Evolutionary conservation across 2,329 filamentous ascomycete genomes (phyloP).

Genomic region (Rasamsonia emersonii): DNA sequence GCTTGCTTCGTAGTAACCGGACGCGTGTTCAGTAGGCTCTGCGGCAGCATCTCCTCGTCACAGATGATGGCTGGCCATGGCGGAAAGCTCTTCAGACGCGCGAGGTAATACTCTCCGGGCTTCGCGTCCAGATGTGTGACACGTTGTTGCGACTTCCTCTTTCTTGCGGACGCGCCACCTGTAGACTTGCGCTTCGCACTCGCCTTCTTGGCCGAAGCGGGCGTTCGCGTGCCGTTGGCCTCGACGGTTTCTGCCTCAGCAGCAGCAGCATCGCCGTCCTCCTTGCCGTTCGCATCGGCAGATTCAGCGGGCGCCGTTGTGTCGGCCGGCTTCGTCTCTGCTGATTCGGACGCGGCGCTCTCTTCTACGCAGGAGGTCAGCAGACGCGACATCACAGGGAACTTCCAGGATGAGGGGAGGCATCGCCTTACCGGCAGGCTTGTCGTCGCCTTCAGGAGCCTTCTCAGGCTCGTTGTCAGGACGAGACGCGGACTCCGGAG

Average conservation of each 20-base stretch:
- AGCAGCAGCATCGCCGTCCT: slow-evolving; percentile 15
- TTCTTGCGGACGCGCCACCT: slow-evolving; percentile 60
- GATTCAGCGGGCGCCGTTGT: slow-evolving; percentile 17
- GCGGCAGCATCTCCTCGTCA: slow-evolving; percentile 88
- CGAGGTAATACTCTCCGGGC: slow-evolving; percentile 85
- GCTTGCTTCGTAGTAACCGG: slow-evolving; percentile 73
- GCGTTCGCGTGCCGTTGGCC: slow-evolving; percentile 42
- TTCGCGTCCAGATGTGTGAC: slow-evolving; percentile 68
- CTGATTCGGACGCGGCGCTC: slow-evolving; percentile 13
- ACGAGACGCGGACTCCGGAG: slow-evolving; percentile 13
- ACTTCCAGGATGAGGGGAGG: slow-evolving; percentile 5
- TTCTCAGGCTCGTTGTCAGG: slow-evolving; percentile 2
- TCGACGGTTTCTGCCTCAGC: slow-evolving; percentile 19
- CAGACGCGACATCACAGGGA: slow-evolving; percentile 9
- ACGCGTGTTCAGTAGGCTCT: slow-evolving; percentile 63
- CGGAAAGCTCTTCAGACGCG: slow-evolving; percentile 88
- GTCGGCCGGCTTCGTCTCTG: slow-evolving; percentile 21
- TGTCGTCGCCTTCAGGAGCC: too few relatives aligned
- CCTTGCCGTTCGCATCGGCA: slow-evolving; percentile 13
- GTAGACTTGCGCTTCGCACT: slow-evolving; percentile 62
- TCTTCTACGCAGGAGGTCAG: slow-evolving; percentile 19
- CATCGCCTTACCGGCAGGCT: slow-evolving; percentile 15
- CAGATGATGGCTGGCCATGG: slow-evolving; percentile 92
- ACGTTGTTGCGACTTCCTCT: slow-evolving; percentile 72
- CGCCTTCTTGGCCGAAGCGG: slow-evolving; percentile 42